Percentiles rank a stretch among this genome's conserved stretches.
These are phyloP conservation scores for Betula pendula DNA, from an alignment of 306 rosid genomes.

Conservation along the genomic window DNA sequence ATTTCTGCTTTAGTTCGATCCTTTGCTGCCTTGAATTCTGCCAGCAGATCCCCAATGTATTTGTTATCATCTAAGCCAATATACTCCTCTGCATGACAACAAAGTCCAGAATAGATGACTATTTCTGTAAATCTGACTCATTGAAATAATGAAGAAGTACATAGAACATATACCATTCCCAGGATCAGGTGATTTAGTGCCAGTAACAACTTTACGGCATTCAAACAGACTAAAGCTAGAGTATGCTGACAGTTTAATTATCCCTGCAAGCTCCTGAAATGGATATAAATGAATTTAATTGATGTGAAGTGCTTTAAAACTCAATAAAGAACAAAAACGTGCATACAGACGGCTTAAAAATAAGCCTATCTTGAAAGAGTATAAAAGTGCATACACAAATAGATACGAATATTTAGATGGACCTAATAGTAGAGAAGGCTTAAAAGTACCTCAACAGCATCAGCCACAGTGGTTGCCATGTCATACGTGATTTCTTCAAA, in stretches of 20 bases:
- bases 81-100: constrained; percentile 72
- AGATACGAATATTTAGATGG: neutral
- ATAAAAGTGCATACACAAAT: neutral
- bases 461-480: constrained; percentile 90
- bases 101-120: constrained; percentile 33
- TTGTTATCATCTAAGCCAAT: constrained; percentile 88
- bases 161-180: constrained; percentile 61
- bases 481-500: constrained; percentile 94
- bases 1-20: constrained; percentile 94
- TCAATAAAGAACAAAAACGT: constrained; percentile 3
- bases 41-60: constrained; percentile 80
- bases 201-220: constrained; percentile 77
- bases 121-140: constrained; percentile 12
- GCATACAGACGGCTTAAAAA: constrained; percentile 8
- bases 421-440: constrained; percentile 25
- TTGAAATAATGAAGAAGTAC: constrained; percentile 16
- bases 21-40: constrained; percentile 83
- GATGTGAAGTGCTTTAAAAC: constrained; percentile 19
- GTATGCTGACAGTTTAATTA: constrained; percentile 73
- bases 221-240: constrained; percentile 84
- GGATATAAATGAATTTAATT: constrained; percentile 26
- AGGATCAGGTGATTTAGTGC: constrained; percentile 73
- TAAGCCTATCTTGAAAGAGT: neutral
- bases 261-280: constrained; percentile 87
- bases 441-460: constrained; percentile 83